A percentile compares a stretch with the other conserved stretches of the same genome.
Conservation (phyloP, 1,139 yeast genomes). For the Trichomonascaceae sp. region DNA sequence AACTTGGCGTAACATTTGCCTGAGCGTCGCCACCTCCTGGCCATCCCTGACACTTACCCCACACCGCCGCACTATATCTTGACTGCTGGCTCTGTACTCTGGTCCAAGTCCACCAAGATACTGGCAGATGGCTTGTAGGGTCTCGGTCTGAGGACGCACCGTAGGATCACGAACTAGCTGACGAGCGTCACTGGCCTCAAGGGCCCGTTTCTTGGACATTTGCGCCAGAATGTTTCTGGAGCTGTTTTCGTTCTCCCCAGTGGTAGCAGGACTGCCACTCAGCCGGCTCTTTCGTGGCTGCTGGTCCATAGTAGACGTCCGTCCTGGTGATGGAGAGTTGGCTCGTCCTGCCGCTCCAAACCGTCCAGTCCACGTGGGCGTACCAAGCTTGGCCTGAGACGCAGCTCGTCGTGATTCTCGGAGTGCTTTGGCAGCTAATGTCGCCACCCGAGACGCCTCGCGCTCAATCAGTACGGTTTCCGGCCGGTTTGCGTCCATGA, state of each 20-base stretch:
- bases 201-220: slow-evolving; percentile 16
- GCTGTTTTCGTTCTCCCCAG: slow-evolving; percentile 7
- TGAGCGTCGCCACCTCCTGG: slow-evolving; percentile 45
- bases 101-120: slow-evolving; percentile 21
- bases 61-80: slow-evolving; percentile 41
- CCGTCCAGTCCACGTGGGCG: slow-evolving; percentile 94
- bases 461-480: slow-evolving; percentile 47
- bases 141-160: slow-evolving; percentile 10
- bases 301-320: slow-evolving; percentile 8
- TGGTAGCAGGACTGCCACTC: slow-evolving; percentile 12
- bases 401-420: slow-evolving; percentile 54
- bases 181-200: slow-evolving; percentile 13
- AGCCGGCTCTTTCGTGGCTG: background rate
- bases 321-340: too few species aligned
- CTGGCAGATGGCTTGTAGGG: slow-evolving; percentile 19
- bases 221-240: slow-evolving; percentile 18
- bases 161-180: background rate
- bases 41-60: slow-evolving; percentile 36
- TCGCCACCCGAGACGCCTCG: slow-evolving; percentile 71
- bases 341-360: slow-evolving; percentile 72
- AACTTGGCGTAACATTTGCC: slow-evolving; percentile 56
- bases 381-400: slow-evolving; percentile 54
- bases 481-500: slow-evolving; percentile 45
- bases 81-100: slow-evolving; percentile 30
- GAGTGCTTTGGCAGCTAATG: slow-evolving; percentile 62